Evolutionary conservation across 148 eudicot genomes (phyloP), one percentile per base, ranked within the genome.

Genomic region (Polygonum aviculare): DNA sequence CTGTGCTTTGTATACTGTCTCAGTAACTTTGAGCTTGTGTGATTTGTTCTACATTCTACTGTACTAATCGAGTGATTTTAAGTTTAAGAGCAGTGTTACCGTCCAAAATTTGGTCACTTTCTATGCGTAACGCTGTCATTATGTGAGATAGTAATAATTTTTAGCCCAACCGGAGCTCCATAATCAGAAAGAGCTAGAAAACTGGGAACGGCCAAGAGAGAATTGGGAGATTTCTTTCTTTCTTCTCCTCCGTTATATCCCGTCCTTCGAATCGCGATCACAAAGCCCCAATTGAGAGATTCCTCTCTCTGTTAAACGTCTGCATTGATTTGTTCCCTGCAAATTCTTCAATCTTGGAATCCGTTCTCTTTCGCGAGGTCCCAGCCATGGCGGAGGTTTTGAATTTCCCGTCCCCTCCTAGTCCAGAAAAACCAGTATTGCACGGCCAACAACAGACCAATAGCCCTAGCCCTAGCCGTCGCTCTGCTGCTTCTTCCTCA

Each of bases 301-400:
- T 33, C 9, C 72, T 38, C 69, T 62, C 38, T 63, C 69, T 63
- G 5, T 22, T 10, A 35, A 26, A 63, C 36, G 26, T 35, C 69
- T 63, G 69, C 39, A 63, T 63, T 35, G 36, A 69, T 35, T 35
- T 35, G 12, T 36, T 67, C 41, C 9, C 72, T 35, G 16, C 18
- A 33, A 19, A 67, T 31, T 70, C 21, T 40, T 70, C 6, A 11
- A 40, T 70, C 44, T 40, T 8, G 45, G 22, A 70, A 70, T 70
- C 74, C 22, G 21, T 44, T 44, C 2, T 70, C 49, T 70, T 39
- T 21, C 18, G 10, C 10, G 26, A 70, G 36, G 1, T 70, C 18
- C 54, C 78, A 79, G 76, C 82, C 76, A 93, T 93, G 98, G 88
- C 96, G 82, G 98, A 93, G 80, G 96, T 93, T 52, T 82, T 93